Percentiles rank a stretch among this genome's conserved stretches.
Evolutionary conservation across 371 early-diverging fungal species (phyloP).

Genomic region (Entomophthora muscae): DNA sequence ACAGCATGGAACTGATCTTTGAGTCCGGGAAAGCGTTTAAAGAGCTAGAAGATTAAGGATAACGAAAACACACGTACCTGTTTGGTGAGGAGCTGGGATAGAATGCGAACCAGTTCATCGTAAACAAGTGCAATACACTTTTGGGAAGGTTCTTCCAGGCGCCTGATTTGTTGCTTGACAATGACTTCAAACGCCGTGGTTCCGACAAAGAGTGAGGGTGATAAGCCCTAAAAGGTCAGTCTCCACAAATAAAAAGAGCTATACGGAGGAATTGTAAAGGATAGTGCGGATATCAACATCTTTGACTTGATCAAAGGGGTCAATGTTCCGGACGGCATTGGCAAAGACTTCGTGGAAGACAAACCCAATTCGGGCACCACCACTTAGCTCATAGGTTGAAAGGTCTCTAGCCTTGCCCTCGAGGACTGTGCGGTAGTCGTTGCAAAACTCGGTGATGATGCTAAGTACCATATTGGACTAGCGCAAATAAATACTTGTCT

Average conservation of each 20-base stretch:
- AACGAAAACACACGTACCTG: slow-evolving; percentile 25
- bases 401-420: slow-evolving; percentile 89
- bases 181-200: slow-evolving; percentile 96
- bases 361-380: slow-evolving; percentile 96
- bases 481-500: slow-evolving; percentile 11
- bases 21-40: slow-evolving; percentile 87
- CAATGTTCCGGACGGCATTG: slow-evolving; percentile 79
- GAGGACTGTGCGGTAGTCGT: slow-evolving; percentile 80
- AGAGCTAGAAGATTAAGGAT: slow-evolving; percentile 23
- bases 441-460: slow-evolving; percentile 93
- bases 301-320: slow-evolving; percentile 92
- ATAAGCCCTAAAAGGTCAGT: slow-evolving; percentile 44
- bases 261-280: slow-evolving; percentile 89
- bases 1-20: slow-evolving; percentile 77
- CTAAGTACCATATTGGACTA: slow-evolving; percentile 73
- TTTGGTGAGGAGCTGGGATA: slow-evolving; percentile 75
- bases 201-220: slow-evolving; percentile 91
- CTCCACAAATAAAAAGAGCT: slow-evolving; percentile 1
- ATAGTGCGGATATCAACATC: slow-evolving; percentile 96
- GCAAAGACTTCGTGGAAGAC: slow-evolving; percentile 95
- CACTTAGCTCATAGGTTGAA: slow-evolving; percentile 82
- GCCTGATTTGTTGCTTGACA: slow-evolving; percentile 90
- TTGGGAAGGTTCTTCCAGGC: slow-evolving; percentile 89
- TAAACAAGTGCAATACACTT: slow-evolving; percentile 86
- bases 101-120: slow-evolving; percentile 88